Base-by-base conservation (phyloP, 1,139 yeast genomes). In the Yamadazyma dendronema region DNA sequence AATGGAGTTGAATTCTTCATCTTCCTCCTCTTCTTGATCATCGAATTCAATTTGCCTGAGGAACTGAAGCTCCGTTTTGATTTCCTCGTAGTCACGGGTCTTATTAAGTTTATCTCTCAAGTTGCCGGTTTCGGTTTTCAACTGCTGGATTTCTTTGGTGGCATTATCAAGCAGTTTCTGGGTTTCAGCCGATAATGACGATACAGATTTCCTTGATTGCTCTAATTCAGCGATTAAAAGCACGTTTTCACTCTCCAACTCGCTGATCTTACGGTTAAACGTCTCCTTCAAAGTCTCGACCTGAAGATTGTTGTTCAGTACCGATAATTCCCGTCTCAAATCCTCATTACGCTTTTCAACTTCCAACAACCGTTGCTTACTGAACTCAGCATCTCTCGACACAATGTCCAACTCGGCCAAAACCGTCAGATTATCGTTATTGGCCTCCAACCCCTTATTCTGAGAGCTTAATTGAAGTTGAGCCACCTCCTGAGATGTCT, bases 331-430 rank as follows among this genome's bases (percentile, higher is more conserved):
- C 21, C 79, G 70, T 42, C 89, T 74, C 41, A 89, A 67, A 39
- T 80, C 81, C 52, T 84, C 86, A 53, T 88, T 90, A 44, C 96
- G 72, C 47, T 76, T 77, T 56, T 88, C 96, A 37, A 89, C 72
- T 48, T 84, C 89, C 37, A 78, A 58, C 2, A 81, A 74, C 40
- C 94, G 71, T 38, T 78, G 67, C 49, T 86, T 86, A 28, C 88
- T 77, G 19, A 79, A 61, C 51, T 86, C 95, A 9, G 86, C 76
- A 50, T 89, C 96, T 44, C 87, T 74, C 2, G 81, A 73, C 9
- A 86, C 73, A 30, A 84, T 67, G 39, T 82, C 89, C 25, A 84
- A 65, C 49, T 82, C 87, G 2, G 74, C 71, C 48, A 67, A 48
- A 3, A 64, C 47, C 0, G 72, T 57, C 29, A 42, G 32, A 33